Conservation (phyloP, 179 eudicot species). For the Nepenthes alata region DNA sequence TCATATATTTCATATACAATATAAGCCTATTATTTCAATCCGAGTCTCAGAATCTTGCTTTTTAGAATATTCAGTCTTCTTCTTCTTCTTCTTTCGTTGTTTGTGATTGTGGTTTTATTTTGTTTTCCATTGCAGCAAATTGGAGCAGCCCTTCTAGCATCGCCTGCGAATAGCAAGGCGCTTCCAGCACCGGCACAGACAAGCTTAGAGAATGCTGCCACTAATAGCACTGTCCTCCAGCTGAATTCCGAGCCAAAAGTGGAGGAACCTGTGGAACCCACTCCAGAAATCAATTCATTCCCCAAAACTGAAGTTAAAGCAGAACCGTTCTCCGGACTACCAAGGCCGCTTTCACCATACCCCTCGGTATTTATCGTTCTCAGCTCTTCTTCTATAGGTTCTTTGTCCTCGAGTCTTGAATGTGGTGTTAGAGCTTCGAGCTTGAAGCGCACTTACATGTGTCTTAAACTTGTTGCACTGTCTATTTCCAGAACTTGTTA, state of each 20-base stretch:
- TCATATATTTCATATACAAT: not conserved
- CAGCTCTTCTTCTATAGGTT: not conserved
- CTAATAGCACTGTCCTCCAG: slow-evolving; percentile 14
- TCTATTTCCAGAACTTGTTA: no score
- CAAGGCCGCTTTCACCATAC: slow-evolving; percentile 77
- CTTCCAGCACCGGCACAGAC: slow-evolving; percentile 65
- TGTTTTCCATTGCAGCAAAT: slow-evolving; percentile 42
- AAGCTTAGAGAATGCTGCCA: slow-evolving; percentile 11
- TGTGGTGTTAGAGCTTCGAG: not conserved
- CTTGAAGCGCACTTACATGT: no score
- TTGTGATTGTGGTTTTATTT: not conserved
- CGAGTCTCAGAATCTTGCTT: not conserved
- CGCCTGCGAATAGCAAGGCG: slow-evolving; percentile 28
- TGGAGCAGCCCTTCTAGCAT: slow-evolving; percentile 73
- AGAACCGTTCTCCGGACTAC: slow-evolving; percentile 28
- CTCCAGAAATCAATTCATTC: slow-evolving; percentile 40
- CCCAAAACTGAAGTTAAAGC: slow-evolving; percentile 43
- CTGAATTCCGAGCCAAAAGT: slow-evolving; percentile 14
- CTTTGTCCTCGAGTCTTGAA: not conserved
- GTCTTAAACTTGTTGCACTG: no score
- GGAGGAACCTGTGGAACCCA: slow-evolving; percentile 16
- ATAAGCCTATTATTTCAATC: not conserved
- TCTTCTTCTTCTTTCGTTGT: not conserved
- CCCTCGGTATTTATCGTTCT: slow-evolving; percentile 35
- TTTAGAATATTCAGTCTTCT: not conserved